Evolutionary conservation across 352 stramenopile genomes (phyloP), one percentile per base, ranked within the genome.

Genomic region (Blastocystis sp.): DNA sequence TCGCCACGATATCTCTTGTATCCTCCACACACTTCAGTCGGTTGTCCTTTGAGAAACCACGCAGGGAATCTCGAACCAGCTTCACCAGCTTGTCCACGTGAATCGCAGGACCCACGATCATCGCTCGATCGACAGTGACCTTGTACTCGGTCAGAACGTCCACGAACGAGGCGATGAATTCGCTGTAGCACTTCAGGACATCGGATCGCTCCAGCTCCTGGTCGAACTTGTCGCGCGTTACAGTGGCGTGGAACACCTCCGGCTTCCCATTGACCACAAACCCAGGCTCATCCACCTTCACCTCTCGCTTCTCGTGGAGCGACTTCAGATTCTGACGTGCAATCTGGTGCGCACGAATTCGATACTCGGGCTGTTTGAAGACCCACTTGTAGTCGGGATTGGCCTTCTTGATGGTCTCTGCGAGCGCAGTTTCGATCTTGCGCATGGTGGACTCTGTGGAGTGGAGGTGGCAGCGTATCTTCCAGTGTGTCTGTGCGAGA

Each of bases 401-500:
- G 30, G 39, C 39, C 73, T 66, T 68, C 26, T 45, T 34, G 37
- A 85, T 43, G 18, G 73, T 55, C 13, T 85, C 73, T 20, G 47
- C 73, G 20, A 85, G 8, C 1, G 73, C 73, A n/a, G 41, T 30
- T 34, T 66, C 73, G 20, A 85, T 39, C 39, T 50, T 34, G 34
- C 73, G 73, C 50, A 85, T 34, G 37, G 59, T 68, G 24, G 73
- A 50, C n/a, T 65, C 73, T 16, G 39, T 26, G 3, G 73, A 85
- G 26, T 85, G 73, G 9, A 85, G 56, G 16, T 85, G 73, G 55
- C 73, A 85, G 20, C 50, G 50, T 7, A 85, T 68, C 73, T 85
- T 85, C 73, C 30, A 54, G 55, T 85, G 73, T 30, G 65, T 41
- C 73, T 85, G 68, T 6, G n/a, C 20, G 30, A 34, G n/a, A 85